Percentiles rank a stretch among this genome's conserved stretches.
phyloP scores from a whole-genome alignment of 352 stramenopile genomes.

The Pythium brachiatum region DNA sequence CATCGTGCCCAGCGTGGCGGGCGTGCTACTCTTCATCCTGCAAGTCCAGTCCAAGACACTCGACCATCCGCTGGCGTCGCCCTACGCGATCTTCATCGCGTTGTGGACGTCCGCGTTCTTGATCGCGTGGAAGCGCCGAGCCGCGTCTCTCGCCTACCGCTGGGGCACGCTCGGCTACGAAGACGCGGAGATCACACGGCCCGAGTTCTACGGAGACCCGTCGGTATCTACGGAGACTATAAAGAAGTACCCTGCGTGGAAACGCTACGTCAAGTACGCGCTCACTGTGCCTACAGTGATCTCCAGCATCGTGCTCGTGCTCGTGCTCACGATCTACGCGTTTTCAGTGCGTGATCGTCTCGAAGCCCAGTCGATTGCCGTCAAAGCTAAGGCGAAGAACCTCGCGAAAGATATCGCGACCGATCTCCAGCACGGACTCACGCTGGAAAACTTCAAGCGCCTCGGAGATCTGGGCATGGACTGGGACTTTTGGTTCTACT shows the following conservation, averaged over 20 bases:
- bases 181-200: conserved; percentile 73
- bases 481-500: conserved; percentile 83
- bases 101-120: conserved; percentile 89
- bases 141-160: conserved; percentile 75
- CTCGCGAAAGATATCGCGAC: conserved; percentile 48
- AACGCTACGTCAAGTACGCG: conserved; percentile 72
- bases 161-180: conserved; percentile 91
- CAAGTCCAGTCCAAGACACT: conserved; percentile 63
- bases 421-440: conserved; percentile 47
- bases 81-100: conserved; percentile 89
- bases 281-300: conserved; percentile 66
- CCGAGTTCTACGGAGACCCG: conserved; percentile 74
- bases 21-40: conserved; percentile 63
- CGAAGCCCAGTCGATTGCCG: conserved; percentile 45
- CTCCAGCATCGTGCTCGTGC: conserved; percentile 47
- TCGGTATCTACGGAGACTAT: conserved; percentile 29
- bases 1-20: conserved; percentile 69
- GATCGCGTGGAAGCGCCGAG: conserved; percentile 80
- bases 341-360: conserved; percentile 83
- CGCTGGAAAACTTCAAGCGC: conserved; percentile 49
- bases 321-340: conserved; percentile 58
- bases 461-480: conserved; percentile 63
- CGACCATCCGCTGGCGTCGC: conserved; percentile 72
- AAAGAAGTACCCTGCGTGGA: conserved; percentile 69
- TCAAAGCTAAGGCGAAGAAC: conserved; percentile 36